Base-by-base conservation (phyloP, 805 yeast species). In the Candida berthetii region DNA sequence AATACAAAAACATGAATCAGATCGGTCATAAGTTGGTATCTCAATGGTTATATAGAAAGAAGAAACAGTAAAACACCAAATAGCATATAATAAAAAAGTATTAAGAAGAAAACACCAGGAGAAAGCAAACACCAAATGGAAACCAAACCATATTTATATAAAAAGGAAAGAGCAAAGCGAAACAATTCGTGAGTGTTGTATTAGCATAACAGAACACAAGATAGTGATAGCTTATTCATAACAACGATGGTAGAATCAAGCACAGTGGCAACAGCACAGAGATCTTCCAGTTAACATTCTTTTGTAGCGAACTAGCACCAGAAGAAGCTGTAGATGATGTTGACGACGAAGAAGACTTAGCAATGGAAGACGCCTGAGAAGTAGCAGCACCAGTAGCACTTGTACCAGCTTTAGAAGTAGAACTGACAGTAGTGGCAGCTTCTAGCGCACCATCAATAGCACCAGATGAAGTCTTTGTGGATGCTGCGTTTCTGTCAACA, bases 381-480 rank as follows among this genome's bases (percentile, higher is more conserved):
- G 8, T 6, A 22, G 24, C 24, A 22, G 24, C 24, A 22, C n/a
- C 18, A 11, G 13, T 8, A 31, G 16, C 17, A 8, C 34, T 8
- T n/a, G 10, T n/a, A 31, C 28, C 13, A 27, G 29, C 13, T 10
- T 27, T 27, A 9, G 29, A 10, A 13, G 15, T 14, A 7, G 35
- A 28, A 18, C 27, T 13, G 7, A 27, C 31, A 28, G 16, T 45
- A 48, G 47, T 46, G 42, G 39, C 46, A 4, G 38, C 11, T 6
- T 31, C 20, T 15, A 25, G 31, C 15, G 25, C 31, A n/a, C 34
- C 14, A 8, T 32, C n/a, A 10, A 20, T 6, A 6, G 44, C 32
- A 10, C 5, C 3, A 5, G 16, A 11, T 2, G 37, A 42, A 27
- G 22, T n/a, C 3, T 13, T 13, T 13, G n/a, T 4, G 5, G 29